Conservation (phyloP, 139 green algal species). For the Coccomyxa sp. region DNA sequence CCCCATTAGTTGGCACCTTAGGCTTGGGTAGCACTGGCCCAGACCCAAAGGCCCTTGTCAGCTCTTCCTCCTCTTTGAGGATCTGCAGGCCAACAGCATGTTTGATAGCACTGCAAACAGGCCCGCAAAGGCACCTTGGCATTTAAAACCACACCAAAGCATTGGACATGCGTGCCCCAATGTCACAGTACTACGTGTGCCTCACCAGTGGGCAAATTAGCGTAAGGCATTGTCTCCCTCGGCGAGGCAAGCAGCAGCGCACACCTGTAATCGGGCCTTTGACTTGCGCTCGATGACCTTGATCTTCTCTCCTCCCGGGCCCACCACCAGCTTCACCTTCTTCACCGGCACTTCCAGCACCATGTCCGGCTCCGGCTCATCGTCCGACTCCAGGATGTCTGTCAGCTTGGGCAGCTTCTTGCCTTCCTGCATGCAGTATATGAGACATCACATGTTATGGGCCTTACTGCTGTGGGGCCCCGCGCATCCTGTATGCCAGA, state of each 20-base stretch:
- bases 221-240: too few relatives aligned
- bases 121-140: too few relatives aligned
- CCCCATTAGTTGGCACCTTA: background rate
- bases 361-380: slow-evolving; percentile 57
- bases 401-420: slow-evolving; percentile 47
- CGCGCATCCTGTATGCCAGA: too few relatives aligned
- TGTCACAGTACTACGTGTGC: too few relatives aligned
- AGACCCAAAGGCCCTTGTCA: slow-evolving; percentile 62
- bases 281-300: slow-evolving; percentile 75
- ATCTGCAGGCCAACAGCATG: slow-evolving; percentile 29
- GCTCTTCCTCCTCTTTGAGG: slow-evolving; percentile 73
- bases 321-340: slow-evolving; percentile 83
- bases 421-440: slow-evolving; percentile 43
- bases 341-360: slow-evolving; percentile 52
- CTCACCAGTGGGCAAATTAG: too few relatives aligned
- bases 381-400: slow-evolving; percentile 41
- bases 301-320: slow-evolving; percentile 73
- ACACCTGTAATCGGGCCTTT: slow-evolving; percentile 71
- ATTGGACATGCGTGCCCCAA: too few relatives aligned
- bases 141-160: too few relatives aligned
- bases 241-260: too few relatives aligned
- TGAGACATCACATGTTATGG: background rate
- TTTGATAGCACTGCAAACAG: too few relatives aligned
- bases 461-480: too few relatives aligned
- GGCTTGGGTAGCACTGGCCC: slow-evolving; percentile 23